Evolutionary conservation across 345 rosid species (phyloP), one percentile per base, ranked within the genome.

Genomic region (Citrus maxima): DNA sequence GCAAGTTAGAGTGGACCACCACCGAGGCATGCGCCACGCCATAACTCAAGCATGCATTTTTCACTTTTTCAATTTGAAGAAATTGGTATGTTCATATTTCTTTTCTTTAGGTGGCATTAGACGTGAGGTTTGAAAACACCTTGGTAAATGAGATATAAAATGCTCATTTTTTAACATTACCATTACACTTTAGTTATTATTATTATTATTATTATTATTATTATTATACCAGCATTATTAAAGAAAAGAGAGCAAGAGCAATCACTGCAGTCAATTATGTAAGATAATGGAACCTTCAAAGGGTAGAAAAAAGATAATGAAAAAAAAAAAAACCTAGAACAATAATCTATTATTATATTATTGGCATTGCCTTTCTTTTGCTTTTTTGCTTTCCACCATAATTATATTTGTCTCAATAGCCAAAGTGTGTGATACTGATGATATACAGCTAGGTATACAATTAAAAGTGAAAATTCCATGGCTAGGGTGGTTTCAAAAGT

Each of bases 251-350:
- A 66, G 74, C 60, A 2, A 71, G 28, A 67, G 70, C 14, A 65
- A 67, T 58, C 72, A 63, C 42, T 9, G 58, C 72, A 72, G 77
- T 60, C 38, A 62, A 77, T 77, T 12, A 49, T 61, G 74, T 28
- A 56, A 73, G 56, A 67, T 16, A 56, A 77, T 70, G 73, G 70
- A 78, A 74, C 64, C 77, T 81, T 76, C 6, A 40, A 58, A 66
- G 21, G 28, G 68, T 27, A 77, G 70, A 30, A 56, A 51, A 40
- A 54, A 64, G 58, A 80, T 77, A 34, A 80, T 55, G 69, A 35
- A 4, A 7, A 10, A n/a, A 7, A 8, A 30, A 46, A 7, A 42
- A 25, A 8, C 0, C 46, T 40, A 40, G 46, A 10, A 5, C 58
- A 54, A 54, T 3, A 54, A 54, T 46, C 51, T 54, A 54, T 54